These are phyloP conservation scores for Serpula lacrymans DNA, from an alignment of 768 basidiomycete species.

Conservation along the genomic window DNA sequence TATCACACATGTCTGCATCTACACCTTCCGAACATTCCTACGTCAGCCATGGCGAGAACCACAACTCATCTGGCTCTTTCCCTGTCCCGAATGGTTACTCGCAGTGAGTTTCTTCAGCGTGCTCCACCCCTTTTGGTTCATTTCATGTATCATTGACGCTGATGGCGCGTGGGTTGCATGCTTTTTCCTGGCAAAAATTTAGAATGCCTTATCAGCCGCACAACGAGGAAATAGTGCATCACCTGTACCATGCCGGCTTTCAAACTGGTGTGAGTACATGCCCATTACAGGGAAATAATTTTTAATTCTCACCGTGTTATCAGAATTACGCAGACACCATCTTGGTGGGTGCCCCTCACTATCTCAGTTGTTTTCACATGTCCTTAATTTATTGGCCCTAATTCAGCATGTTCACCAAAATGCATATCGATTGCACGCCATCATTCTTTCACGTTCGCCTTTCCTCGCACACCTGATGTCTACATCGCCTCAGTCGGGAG, in stretches of 20 bases:
- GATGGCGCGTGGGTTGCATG: slow-evolving; percentile 7
- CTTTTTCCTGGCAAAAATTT: slow-evolving; percentile 5
- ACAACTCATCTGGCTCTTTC: slow-evolving; percentile 25
- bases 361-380: slow-evolving; percentile 5
- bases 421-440: slow-evolving; percentile 75
- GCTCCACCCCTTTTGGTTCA: slow-evolving; percentile 5
- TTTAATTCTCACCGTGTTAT: slow-evolving; percentile 12
- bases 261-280: slow-evolving; percentile 67
- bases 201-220: slow-evolving; percentile 56
- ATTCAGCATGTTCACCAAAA: slow-evolving; percentile 70
- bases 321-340: slow-evolving; percentile 84
- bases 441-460: slow-evolving; percentile 85
- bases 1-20: slow-evolving; percentile 32
- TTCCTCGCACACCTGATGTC: slow-evolving; percentile 87
- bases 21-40: slow-evolving; percentile 35
- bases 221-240: slow-evolving; percentile 74
- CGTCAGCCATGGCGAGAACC: slow-evolving; percentile 31
- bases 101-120: slow-evolving; percentile 43
- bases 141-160: slow-evolving; percentile 8
- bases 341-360: slow-evolving; percentile 48
- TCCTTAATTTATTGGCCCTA: slow-evolving; percentile 9
- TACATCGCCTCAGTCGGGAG: slow-evolving; percentile 64
- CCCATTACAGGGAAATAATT: slow-evolving; percentile 9
- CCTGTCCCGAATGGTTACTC: slow-evolving; percentile 55
- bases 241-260: slow-evolving; percentile 78